A percentile compares a stretch with the other conserved stretches of the same genome.
Conservation (phyloP, 192 early-diverging fungal genomes). For the Chytriomyces sp. region DNA sequence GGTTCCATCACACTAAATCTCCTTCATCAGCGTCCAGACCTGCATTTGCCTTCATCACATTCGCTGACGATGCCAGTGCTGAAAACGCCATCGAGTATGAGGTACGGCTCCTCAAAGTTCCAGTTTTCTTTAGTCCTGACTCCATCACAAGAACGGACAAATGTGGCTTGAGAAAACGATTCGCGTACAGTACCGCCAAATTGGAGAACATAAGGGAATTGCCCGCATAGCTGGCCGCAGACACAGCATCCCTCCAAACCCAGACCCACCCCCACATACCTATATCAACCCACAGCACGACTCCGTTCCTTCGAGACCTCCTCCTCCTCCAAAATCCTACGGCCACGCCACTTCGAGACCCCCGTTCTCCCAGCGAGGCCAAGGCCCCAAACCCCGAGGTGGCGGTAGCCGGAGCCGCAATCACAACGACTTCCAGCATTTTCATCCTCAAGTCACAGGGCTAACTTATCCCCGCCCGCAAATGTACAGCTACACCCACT, state of each 20-base stretch:
- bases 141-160: constrained; percentile 32
- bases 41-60: constrained; percentile 72
- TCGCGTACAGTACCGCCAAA: constrained; percentile 46
- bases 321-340: not conserved
- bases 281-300: not conserved
- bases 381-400: not conserved
- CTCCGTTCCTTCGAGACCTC: not conserved
- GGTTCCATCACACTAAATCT: not conserved
- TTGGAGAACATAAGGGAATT: constrained; percentile 24
- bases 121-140: not conserved
- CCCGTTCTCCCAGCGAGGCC: not conserved
- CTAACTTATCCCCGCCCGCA: not conserved
- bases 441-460: too few relatives aligned
- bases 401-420: not conserved
- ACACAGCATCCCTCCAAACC: not conserved
- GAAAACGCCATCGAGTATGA: constrained; percentile 55
- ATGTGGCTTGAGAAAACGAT: constrained; percentile 40
- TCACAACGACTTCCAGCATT: not conserved
- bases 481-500: not conserved
- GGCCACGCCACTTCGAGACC: not conserved
- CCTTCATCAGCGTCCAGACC: constrained; percentile 32
- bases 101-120: constrained; percentile 26
- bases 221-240: not conserved
- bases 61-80: constrained; percentile 48
- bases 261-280: not conserved